phyloP scores from a whole-genome alignment of 1,139 yeast species.

The Starmera stellimalicola region DNA sequence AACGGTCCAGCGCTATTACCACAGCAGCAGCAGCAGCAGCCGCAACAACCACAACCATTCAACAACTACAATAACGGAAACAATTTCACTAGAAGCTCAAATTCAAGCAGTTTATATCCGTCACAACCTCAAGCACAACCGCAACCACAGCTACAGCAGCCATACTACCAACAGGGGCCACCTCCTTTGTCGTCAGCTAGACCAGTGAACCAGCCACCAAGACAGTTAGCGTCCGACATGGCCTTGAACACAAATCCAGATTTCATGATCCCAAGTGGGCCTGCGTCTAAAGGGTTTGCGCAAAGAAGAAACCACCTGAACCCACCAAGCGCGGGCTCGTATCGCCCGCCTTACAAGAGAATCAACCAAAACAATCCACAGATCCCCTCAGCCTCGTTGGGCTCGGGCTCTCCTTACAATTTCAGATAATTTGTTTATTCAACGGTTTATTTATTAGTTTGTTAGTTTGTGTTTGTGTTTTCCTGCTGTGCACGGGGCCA shows the following conservation, averaged over 20 bases:
- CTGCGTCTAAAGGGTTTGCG: constrained; percentile 17
- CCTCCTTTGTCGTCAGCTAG: constrained; percentile 5
- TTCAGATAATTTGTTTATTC: constrained; percentile 7
- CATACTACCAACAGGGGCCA: constrained; percentile 3
- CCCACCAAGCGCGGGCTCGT: constrained; percentile 14
- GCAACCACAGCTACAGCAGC: constrained; percentile 5
- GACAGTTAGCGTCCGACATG: constrained; percentile 32
- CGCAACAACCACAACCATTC: constrained; percentile 2
- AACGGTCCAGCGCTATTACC: constrained; percentile 11
- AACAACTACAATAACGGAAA: neutral
- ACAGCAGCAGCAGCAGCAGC: constrained; percentile 3
- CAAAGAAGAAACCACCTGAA: constrained; percentile 19
- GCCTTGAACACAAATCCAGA: constrained; percentile 45
- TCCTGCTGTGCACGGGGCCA: too few species aligned
- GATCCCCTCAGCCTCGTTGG: constrained; percentile 23
- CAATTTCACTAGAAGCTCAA: constrained; percentile 1
- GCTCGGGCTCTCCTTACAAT: constrained; percentile 18
- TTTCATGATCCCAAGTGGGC: constrained; percentile 28
- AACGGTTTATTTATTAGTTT: neutral
- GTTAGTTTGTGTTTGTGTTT: neutral
- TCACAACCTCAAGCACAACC: constrained; percentile 5
- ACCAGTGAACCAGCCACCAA: constrained; percentile 12
- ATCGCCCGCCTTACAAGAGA: constrained; percentile 29
- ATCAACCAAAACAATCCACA: constrained; percentile 17
- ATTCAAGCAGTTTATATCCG: constrained; percentile 11